Evolutionary conservation across 176 grass and related monocot species (phyloP), one percentile per base, ranked within the genome.

Genomic region (Aegilops tauschii): DNA sequence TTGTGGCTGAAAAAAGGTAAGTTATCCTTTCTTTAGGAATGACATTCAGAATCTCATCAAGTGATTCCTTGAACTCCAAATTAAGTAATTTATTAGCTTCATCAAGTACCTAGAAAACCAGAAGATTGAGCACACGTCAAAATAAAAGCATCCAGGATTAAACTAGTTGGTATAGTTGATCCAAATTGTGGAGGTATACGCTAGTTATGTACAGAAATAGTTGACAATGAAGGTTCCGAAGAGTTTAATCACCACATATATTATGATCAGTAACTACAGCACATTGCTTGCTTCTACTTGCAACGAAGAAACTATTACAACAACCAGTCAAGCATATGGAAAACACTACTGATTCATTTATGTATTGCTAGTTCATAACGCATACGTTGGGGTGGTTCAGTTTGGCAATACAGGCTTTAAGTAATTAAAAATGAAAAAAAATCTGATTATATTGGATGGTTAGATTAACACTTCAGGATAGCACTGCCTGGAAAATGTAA

Each of bases 1-100:
- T 98, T 56, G 93, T 95, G 13, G 95, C 95, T 83, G 95, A 98
- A 79, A 95, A 98, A 77, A 95, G 88, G 61, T 83, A 98, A n/a
- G 95, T 98, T 82, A 45, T 92, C 77, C 93, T 80, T 67, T 98
- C 91, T 88, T 93, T 85, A 88, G 95, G 93, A 75, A 95, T 93
- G 82, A 80, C 93, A 61, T 90, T 95, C 58, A 98, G 64, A 79
- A 98, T 93, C 12, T 98, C 96, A 86, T 98, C 96, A 32, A 98
- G 79, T 21, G 90, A 65, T 86, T 93, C 93, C 86, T 98, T 89
- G 78, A 98, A 98, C 77, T 98, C 93, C 86, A 89, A 61, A 89
- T 95, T 91, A 69, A 98, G 88, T 83, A 98, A 65, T 36, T 92
- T 89, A 88, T 98, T 91, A 17, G 95, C 91, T 91, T 95, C 93